Evolutionary conservation across 169 alveolate genomes (phyloP), one percentile per base, ranked within the genome.

Genomic region (Sarcocystis neurona): DNA sequence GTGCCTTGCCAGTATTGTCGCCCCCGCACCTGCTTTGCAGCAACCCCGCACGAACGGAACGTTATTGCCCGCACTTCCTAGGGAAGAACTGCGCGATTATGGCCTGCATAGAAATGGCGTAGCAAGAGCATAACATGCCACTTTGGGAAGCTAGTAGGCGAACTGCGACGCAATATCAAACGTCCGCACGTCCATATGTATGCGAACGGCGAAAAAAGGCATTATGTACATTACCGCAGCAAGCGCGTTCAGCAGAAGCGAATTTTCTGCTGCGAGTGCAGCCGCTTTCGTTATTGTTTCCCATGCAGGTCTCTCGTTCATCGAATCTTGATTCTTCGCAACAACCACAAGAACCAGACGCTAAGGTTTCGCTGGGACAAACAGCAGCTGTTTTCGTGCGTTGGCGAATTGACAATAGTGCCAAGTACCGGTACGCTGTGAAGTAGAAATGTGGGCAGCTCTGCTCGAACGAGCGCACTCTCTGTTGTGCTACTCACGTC

Each of bases 281-380:
- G n/a, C n/a, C n/a, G n/a, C n/a, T n/a, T n/a, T n/a, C n/a, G 41
- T 2, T 27, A 30, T 30, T 5, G 15, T 5, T 68, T 32, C 34
- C 48, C 79, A 68, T 68, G 79, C 79, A 68, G 79, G 20, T 68
- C 48, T 15, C 46, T 68, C 8, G 30, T 68, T 39, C 79, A 68
- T 32, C 79, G 79, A 10, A 30, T 68, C 47, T 46, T 68, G 30
- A 68, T 68, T 5, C 79, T 68, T 2, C 79, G 79, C 5, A 68
- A 68, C 46, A 34, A 39, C 47, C 48, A 68, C 47, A 1, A 39
- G 2, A 68, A 20, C 18, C 79, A 46, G n/a, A 32, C 30, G 48
- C 47, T 68, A 18, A 39, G 47, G 15, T 68, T 68, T 39, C 2
- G 43, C 44, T 68, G 79, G 79, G 79, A 68, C 46, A 5, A 68